These are phyloP conservation scores for Avena insularis DNA, from an alignment of 176 grass and related monocot species.

Conservation along the genomic window DNA sequence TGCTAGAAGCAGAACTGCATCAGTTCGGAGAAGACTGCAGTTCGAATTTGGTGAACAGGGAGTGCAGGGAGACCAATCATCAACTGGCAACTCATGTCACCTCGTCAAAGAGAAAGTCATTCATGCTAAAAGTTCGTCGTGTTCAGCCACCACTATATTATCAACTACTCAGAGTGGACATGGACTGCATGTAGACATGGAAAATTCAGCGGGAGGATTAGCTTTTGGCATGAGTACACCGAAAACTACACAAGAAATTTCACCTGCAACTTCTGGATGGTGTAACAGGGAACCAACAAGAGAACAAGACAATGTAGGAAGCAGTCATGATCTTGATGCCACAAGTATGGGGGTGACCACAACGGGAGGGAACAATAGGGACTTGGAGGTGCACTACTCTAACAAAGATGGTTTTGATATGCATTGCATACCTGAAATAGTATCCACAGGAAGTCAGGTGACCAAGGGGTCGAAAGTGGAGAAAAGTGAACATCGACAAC, in stretches of 20 bases:
- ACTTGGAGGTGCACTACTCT: conserved; percentile 41
- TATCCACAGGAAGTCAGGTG: conserved; percentile 19
- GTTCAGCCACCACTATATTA: conserved; percentile 36
- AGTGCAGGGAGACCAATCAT: conserved; percentile 24
- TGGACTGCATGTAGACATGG: conserved; percentile 41
- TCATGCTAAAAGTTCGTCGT: conserved; percentile 42
- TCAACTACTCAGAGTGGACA: conserved; percentile 31
- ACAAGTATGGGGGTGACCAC: neutral
- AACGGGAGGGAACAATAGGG: conserved; percentile 27
- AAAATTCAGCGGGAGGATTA: conserved; percentile 46
- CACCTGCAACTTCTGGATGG: conserved; percentile 29
- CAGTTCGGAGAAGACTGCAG: conserved; percentile 54
- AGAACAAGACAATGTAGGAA: conserved; percentile 42
- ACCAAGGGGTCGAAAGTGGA: conserved; percentile 28
- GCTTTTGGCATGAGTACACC: conserved; percentile 39
- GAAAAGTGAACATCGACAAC: neutral
- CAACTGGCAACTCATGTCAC: conserved; percentile 19
- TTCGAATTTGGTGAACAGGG: conserved; percentile 45
- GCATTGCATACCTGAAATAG: conserved; percentile 33
- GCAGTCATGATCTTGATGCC: conserved; percentile 1
- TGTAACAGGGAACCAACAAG: conserved; percentile 33
- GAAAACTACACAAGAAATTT: conserved; percentile 29
- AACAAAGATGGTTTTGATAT: conserved; percentile 33
- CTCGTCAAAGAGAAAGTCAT: conserved; percentile 26
- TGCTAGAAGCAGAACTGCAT: conserved; percentile 34